Conservation (phyloP, 345 rosid species). For the Camelina neglecta region DNA sequence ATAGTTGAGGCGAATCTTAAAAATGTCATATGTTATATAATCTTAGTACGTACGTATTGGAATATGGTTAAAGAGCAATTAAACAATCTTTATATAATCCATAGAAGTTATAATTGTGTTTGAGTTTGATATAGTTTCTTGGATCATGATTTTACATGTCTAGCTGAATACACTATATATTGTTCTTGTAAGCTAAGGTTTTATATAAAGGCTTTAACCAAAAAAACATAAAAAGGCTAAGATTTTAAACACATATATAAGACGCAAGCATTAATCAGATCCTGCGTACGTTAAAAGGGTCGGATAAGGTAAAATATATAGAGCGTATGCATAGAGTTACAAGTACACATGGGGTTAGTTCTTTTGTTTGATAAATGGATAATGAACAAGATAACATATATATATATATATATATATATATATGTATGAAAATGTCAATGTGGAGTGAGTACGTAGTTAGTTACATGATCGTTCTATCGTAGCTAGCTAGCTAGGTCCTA, state of each 20-base stretch:
- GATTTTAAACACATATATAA: background rate
- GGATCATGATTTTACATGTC: background rate
- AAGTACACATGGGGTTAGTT: slow-evolving; percentile 18
- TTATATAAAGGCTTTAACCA: background rate
- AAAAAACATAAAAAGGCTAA: background rate
- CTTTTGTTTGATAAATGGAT: slow-evolving; percentile 12
- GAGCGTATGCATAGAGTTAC: slow-evolving; percentile 2
- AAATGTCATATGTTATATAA: no score
- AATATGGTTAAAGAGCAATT: background rate
- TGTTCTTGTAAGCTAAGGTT: background rate
- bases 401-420: background rate
- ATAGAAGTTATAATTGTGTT: background rate
- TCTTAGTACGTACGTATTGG: background rate
- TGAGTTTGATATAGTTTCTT: background rate
- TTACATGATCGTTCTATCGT: background rate
- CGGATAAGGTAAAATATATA: background rate
- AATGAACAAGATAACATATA: slow-evolving; percentile 20
- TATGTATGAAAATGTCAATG: background rate
- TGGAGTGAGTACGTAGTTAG: background rate
- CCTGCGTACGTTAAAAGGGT: background rate
- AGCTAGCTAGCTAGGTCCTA: slow-evolving; percentile 36
- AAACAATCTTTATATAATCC: background rate
- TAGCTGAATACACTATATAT: background rate
- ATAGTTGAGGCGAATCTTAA: no score
- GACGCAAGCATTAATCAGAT: background rate